phyloP scores from a whole-genome alignment of 495 filamentous ascomycete genomes.

The Evansstolkia leycettana region DNA sequence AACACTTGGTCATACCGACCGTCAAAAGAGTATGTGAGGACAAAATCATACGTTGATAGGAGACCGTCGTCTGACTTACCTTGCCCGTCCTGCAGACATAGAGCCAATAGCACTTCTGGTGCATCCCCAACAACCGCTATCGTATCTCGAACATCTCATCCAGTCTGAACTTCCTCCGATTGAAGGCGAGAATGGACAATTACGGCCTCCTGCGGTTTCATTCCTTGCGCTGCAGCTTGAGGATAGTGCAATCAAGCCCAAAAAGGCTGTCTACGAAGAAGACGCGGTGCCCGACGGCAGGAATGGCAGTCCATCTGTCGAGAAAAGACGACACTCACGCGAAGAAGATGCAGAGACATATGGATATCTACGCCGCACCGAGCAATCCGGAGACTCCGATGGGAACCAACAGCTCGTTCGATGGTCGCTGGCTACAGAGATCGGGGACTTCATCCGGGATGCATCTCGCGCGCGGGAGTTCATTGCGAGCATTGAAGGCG shows the following conservation, averaged over 20 bases:
- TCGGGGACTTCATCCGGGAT: conserved; percentile 92
- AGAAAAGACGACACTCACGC: conserved; percentile 15
- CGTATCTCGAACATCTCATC: conserved; percentile 81
- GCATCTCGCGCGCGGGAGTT: conserved; percentile 77
- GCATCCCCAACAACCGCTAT: conserved; percentile 86
- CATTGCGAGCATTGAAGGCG: conserved; percentile 68
- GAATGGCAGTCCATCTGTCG: conserved; percentile 34
- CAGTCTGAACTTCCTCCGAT: conserved; percentile 77
- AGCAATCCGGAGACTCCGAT: conserved; percentile 6
- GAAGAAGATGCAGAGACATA: conserved; percentile 23
- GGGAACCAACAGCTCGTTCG: conserved; percentile 54
- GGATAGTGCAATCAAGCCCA: conserved; percentile 40
- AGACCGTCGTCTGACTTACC: no score
- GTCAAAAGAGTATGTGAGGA: conserved; percentile 40
- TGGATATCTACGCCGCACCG: conserved; percentile 22
- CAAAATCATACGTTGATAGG: background rate
- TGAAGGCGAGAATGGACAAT: conserved; percentile 39
- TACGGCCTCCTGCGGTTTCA: conserved; percentile 59
- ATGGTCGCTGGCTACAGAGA: conserved; percentile 83
- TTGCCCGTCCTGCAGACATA: no score
- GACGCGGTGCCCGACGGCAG: conserved; percentile 34
- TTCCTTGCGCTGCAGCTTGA: conserved; percentile 71
- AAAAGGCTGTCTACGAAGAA: conserved; percentile 35
- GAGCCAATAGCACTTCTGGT: conserved; percentile 81
- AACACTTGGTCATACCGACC: conserved; percentile 38